phyloP scores from a whole-genome alignment of 305 asterid genomes.

The Fraxinus nigra region DNA sequence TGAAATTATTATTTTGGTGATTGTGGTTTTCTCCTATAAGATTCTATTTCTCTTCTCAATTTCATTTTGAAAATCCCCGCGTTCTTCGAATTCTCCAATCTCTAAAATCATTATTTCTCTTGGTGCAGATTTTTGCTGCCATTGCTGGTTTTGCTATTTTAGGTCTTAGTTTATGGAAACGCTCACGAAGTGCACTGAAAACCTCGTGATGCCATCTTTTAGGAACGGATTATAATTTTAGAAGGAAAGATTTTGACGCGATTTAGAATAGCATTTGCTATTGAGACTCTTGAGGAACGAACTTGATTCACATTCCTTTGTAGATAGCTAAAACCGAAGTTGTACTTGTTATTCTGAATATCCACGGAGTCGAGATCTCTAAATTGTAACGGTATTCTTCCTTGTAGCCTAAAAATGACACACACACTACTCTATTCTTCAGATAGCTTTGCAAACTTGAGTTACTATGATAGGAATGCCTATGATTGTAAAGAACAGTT shows the following conservation, averaged over 20 bases:
- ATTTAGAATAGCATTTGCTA: neutral
- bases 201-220: constrained; percentile 26
- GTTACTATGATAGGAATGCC: neutral
- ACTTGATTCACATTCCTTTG: neutral
- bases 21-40: neutral
- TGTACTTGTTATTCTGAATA: neutral
- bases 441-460: neutral
- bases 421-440: neutral
- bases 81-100: neutral
- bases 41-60: neutral
- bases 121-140: constrained; percentile 68
- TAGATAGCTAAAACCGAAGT: neutral
- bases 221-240: neutral
- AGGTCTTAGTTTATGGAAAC: constrained; percentile 66
- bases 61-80: neutral
- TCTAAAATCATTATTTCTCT: constrained; percentile 3
- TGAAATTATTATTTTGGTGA: neutral
- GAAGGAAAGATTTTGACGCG: constrained; percentile 6
- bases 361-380: neutral
- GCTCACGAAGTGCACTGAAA: constrained; percentile 44
- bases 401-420: neutral
- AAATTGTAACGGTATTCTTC: neutral
- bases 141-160: constrained; percentile 61
- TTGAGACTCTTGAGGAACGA: neutral
- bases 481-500: constrained; percentile 7